Evolutionary conservation across 225 moss, liverwort and hornwort genomes (phyloP).

Genomic region (Pseudisothecium myosuroides): DNA sequence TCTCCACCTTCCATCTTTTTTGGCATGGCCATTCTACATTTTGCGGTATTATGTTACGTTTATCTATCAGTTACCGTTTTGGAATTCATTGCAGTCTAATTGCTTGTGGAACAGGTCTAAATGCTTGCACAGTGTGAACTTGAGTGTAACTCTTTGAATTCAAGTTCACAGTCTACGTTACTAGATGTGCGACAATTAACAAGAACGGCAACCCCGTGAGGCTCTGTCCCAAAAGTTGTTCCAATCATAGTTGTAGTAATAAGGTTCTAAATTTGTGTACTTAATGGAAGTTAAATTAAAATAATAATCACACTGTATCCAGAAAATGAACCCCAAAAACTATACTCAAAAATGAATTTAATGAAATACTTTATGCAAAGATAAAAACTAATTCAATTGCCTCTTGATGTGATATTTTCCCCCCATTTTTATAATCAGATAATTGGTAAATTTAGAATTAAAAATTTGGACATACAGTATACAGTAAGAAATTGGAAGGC

Average conservation of each 20-base stretch:
- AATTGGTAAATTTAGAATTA: neutral
- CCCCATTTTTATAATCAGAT: neutral
- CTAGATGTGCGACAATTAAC: neutral
- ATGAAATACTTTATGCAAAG: neutral
- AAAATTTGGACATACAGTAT: neutral
- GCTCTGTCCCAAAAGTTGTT: neutral
- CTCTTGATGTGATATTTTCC: neutral
- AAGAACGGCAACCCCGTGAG: too few relatives aligned
- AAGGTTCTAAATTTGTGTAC: neutral
- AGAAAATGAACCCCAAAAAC: fast-evolving
- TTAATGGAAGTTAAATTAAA: neutral
- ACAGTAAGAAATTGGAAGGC: neutral
- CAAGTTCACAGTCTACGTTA: too few relatives aligned
- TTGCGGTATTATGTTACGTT: neutral
- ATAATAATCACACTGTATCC: neutral
- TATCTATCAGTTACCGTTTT: neutral
- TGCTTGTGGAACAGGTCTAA: neutral
- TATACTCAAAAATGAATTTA: fast-evolving
- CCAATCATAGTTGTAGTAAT: neutral
- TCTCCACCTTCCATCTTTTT: neutral
- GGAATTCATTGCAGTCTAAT: neutral
- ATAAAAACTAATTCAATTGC: neutral
- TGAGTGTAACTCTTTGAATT: neutral
- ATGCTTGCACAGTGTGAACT: neutral
- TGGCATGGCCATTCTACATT: neutral